Conservation (phyloP, 106 monocot genomes). For the Alisma plantagoaquatica region DNA sequence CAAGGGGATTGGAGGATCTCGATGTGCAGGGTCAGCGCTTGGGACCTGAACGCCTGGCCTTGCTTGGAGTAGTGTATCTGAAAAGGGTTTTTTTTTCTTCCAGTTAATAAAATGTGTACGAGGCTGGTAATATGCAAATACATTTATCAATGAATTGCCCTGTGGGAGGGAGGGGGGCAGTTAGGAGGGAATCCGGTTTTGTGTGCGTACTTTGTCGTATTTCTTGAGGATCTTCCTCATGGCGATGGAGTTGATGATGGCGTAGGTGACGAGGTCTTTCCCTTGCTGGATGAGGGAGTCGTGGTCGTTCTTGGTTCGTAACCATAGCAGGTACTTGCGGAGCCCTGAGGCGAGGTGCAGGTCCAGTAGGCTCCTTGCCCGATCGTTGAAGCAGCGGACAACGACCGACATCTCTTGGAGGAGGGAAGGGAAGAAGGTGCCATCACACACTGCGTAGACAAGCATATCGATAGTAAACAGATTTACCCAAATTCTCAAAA, state of each 20-base stretch:
- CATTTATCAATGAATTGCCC: too few relatives aligned
- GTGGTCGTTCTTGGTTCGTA: constrained; percentile 26
- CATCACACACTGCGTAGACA: constrained; percentile 92
- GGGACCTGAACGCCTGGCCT: constrained; percentile 64
- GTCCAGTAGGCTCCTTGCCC: constrained; percentile 53
- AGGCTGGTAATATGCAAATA: too few relatives aligned
- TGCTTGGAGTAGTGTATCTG: constrained; percentile 85
- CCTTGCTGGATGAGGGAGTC: constrained; percentile 44
- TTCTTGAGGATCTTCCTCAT: constrained; percentile 88
- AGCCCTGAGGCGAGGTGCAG: constrained; percentile 66
- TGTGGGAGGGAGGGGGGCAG: too few relatives aligned
- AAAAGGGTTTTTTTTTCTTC: too few relatives aligned
- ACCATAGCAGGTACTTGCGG: constrained; percentile 38
- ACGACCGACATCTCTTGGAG: constrained; percentile 69
- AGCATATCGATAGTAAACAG: too few relatives aligned
- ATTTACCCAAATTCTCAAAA: too few relatives aligned
- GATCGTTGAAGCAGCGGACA: constrained; percentile 61
- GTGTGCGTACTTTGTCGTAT: constrained; percentile 94
- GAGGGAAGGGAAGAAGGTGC: constrained; percentile 77
- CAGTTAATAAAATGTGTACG: too few relatives aligned
- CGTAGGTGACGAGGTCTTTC: constrained; percentile 71
- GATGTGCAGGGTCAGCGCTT: constrained; percentile 59
- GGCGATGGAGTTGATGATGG: constrained; percentile 75
- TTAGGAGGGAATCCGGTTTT: too few relatives aligned
- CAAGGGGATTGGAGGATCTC: constrained; percentile 93